Conservation (phyloP, 2,329 filamentous ascomycete species). For the Diaporthe velutina region DNA sequence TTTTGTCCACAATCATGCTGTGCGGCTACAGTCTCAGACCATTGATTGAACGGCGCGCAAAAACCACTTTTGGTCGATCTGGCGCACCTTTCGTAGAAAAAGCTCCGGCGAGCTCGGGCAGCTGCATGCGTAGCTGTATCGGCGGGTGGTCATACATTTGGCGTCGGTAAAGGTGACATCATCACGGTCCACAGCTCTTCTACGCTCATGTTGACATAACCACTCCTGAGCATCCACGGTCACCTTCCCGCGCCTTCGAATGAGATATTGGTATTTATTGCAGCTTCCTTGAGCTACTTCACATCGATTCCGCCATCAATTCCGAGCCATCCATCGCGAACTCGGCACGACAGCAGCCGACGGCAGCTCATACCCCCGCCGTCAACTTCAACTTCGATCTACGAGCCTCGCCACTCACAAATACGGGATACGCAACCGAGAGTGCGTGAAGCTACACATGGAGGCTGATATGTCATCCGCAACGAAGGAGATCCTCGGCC, state of each 20-base stretch:
- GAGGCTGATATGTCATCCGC: constrained; percentile 71
- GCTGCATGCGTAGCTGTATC: background rate
- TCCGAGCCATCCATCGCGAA: background rate
- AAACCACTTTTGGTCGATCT: background rate
- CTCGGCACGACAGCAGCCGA: background rate
- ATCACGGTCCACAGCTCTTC: constrained; percentile 12
- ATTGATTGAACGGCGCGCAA: background rate
- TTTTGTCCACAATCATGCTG: constrained; percentile 60
- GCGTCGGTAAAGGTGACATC: constrained; percentile 27
- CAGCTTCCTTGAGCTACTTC: background rate
- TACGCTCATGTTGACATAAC: constrained; percentile 27
- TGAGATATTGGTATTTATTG: background rate
- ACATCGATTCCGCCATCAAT: background rate
- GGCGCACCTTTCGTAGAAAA: background rate
- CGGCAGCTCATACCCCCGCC: background rate
- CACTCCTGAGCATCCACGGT: background rate
- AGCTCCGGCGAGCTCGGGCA: constrained; percentile 9
- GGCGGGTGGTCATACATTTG: background rate
- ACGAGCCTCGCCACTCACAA: background rate
- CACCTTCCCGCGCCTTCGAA: background rate
- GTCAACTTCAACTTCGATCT: background rate
- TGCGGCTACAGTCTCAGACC: background rate
- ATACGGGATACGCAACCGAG: too few species aligned
- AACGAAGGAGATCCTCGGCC: constrained; percentile 81
- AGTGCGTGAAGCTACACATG: constrained; percentile 7